A percentile compares a stretch with the other conserved stretches of the same genome.
Conservation (phyloP, 768 basidiomycete species). For the Goffeauzyma gilvescens region DNA sequence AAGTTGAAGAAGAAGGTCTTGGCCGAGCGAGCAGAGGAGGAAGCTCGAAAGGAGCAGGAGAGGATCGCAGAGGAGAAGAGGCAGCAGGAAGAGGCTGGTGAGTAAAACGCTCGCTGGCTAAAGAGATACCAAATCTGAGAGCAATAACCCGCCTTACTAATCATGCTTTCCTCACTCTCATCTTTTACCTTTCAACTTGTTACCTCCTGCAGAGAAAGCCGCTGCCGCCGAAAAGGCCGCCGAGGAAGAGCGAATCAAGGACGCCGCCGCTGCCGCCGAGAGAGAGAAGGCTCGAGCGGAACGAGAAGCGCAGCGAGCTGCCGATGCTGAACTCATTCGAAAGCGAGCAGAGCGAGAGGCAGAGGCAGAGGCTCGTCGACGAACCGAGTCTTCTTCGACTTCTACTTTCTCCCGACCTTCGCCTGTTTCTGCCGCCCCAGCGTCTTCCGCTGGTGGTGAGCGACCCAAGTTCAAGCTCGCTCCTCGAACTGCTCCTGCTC, state of each 20-base stretch:
- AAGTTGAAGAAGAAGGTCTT: conserved; percentile 45
- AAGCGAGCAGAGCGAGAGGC: conserved; percentile 32
- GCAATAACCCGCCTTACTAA: no score
- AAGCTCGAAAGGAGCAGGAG: conserved; percentile 35
- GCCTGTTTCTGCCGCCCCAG: conserved; percentile 20
- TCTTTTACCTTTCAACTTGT: conserved; percentile 3
- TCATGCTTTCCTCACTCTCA: no score
- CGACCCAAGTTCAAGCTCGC: conserved; percentile 13
- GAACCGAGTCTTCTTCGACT: conserved; percentile 5
- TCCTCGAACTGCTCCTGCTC: conserved; percentile 8
- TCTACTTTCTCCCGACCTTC: conserved; percentile 7
- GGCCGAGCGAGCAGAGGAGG: conserved; percentile 45
- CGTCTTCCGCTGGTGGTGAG: conserved; percentile 16
- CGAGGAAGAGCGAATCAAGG: conserved; percentile 45
- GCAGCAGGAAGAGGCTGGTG: conserved; percentile 21
- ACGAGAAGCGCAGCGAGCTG: conserved; percentile 38
- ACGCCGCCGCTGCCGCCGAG: conserved; percentile 39
- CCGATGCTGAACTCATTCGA: conserved; percentile 19
- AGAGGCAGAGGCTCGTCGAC: conserved; percentile 31
- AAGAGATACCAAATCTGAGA: conserved; percentile 17
- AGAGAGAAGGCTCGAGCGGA: conserved; percentile 35
- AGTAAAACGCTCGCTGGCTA: conserved; percentile 15
- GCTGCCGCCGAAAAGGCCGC: conserved; percentile 11
- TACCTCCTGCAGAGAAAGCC: neutral
- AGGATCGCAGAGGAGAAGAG: conserved; percentile 26